phyloP scores from a whole-genome alignment of 2,329 filamentous ascomycete species.

The Coniochaeta sp. region DNA sequence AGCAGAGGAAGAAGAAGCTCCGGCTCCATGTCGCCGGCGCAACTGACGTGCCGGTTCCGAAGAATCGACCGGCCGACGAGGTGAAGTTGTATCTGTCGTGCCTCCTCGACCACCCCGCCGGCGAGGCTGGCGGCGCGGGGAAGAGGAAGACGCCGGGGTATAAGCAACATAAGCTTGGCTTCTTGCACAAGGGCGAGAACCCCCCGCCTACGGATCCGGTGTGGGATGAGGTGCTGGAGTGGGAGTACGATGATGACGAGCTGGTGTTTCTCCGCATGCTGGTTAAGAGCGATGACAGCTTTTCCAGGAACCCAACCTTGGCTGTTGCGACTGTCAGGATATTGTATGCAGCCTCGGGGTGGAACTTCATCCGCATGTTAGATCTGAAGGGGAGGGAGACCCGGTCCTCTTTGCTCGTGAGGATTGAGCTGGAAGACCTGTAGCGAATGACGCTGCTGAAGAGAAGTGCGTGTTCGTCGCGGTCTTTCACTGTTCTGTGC shows the following conservation, averaged over 20 bases:
- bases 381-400: constrained; percentile 60
- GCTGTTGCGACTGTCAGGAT: constrained; percentile 55
- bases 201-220: constrained; percentile 53
- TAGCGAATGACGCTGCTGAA: not conserved
- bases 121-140: constrained; percentile 36
- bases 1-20: constrained; percentile 38
- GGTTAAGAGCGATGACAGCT: constrained; percentile 61
- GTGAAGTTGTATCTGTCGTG: constrained; percentile 61
- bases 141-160: constrained; percentile 59
- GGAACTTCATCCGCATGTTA: constrained; percentile 59
- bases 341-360: constrained; percentile 47
- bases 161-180: constrained; percentile 50
- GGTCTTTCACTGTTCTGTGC: too few species aligned
- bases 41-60: constrained; percentile 50
- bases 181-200: constrained; percentile 51
- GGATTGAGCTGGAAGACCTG: constrained; percentile 47
- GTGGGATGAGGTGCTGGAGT: constrained; percentile 60
- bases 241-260: constrained; percentile 63
- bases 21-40: constrained; percentile 56
- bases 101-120: constrained; percentile 52
- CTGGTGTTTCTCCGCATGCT: constrained; percentile 57
- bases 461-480: too few species aligned
- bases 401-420: constrained; percentile 52
- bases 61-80: constrained; percentile 40
- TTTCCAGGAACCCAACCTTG: constrained; percentile 54